Base-by-base conservation (phyloP, 2,329 filamentous ascomycete genomes). In the Emericellopsis cladophorae region DNA sequence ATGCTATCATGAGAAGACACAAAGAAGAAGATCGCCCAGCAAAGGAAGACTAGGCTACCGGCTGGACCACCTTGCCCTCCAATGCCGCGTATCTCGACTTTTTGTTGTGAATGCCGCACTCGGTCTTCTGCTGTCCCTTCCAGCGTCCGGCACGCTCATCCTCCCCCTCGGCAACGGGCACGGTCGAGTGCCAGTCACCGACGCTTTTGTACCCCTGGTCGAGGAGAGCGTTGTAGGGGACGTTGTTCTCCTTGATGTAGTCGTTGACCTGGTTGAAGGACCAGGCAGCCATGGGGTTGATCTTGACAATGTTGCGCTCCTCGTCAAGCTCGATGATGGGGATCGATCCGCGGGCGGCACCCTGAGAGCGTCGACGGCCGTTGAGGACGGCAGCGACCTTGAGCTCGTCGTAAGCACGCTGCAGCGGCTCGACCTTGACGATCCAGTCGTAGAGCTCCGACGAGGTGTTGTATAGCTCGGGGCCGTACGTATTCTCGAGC, bases 71-170 rank as follows among this genome's bases (percentile, higher is more conserved):
- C 37, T 40, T 31, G n/a, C n/a, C 29, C 57, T 87, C 81, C 61
- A 83, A 95, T 64, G 89, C 79, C 10, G 88, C 84, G 56, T 96
- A 98, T 51, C 88, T 81, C 44, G 86, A 94, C 61, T 89, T 82
- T 65, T 92, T 93, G 72, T 96, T 96, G 76, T 98, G 92, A 57
- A 98, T 96, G 37, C 92, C 92, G 61, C 92, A 98, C 69, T 98
- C 92, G 14, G 88, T 93, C 81, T 98, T 98, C 54, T 74, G 68
- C 62, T 88, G 84, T 46, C 92, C 92, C 74, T 95, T 95, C 92
- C 92, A 98, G 51, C 92, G 81, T 44, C 92, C 92, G 8, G 92
- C 84, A 40, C 92, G 82, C 76, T 98, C 92, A 54, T 96, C 92
- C 65, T 98, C 92, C 49, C 85, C 85, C 44, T 90, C 87, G 47